A percentile compares a stretch with the other conserved stretches of the same genome.
These are phyloP conservation scores for Eimeria brunetti DNA, from an alignment of 169 alveolate species.

Conservation along the genomic window DNA sequence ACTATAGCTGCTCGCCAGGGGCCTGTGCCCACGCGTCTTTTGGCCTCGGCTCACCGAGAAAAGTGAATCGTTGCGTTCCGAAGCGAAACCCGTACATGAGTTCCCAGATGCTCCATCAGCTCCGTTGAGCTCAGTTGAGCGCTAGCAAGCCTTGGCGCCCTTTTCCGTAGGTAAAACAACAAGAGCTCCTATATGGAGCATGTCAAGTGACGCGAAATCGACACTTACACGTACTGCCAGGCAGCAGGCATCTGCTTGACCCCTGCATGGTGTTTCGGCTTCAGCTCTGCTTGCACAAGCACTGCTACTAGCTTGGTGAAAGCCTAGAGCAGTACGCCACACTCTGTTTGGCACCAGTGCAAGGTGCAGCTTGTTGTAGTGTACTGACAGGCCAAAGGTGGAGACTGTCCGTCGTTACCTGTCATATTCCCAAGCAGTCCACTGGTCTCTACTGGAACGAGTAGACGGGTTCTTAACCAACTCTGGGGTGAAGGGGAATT, in stretches of 20 bases:
- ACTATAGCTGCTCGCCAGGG: background rate
- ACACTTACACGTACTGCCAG: background rate
- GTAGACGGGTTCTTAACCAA: background rate
- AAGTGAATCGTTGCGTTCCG: background rate
- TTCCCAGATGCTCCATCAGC: background rate
- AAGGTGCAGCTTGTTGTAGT: background rate
- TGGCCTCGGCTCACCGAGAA: background rate
- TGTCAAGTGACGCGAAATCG: background rate
- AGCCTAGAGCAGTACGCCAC: background rate
- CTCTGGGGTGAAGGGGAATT: slow-evolving; percentile 18
- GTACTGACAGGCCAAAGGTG: background rate
- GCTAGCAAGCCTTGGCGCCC: background rate
- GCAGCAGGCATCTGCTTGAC: background rate
- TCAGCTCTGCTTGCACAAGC: slow-evolving; percentile 8
- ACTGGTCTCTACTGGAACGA: background rate
- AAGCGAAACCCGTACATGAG: background rate
- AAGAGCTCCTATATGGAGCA: too few relatives aligned
- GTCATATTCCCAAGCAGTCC: background rate
- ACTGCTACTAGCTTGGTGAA: background rate
- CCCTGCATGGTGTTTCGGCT: background rate
- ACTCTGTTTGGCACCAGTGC: background rate
- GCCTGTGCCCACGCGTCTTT: background rate
- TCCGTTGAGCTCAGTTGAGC: background rate
- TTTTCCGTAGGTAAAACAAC: too few relatives aligned
- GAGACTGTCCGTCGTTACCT: background rate